These are phyloP conservation scores for Hemileia vastatrix DNA, from an alignment of 1,284 basidiomycete genomes.

Conservation along the genomic window DNA sequence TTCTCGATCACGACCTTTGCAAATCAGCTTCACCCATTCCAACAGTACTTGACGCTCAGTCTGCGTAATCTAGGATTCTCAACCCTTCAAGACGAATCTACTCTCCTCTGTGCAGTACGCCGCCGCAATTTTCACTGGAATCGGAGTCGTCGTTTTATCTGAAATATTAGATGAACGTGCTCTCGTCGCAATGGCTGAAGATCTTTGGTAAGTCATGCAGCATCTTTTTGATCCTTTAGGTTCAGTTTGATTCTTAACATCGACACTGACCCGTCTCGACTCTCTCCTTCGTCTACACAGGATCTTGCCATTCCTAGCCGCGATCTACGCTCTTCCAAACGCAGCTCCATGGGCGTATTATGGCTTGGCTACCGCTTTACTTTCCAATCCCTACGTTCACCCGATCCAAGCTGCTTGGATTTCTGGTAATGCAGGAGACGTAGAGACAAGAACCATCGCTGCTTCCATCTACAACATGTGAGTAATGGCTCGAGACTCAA, in stretches of 20 bases:
- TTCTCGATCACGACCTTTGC: background rate
- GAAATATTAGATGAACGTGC: constrained; percentile 17
- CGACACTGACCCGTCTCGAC: no score
- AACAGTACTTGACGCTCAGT: constrained; percentile 55
- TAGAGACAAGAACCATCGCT: constrained; percentile 21
- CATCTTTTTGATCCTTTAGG: no score
- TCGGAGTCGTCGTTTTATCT: constrained; percentile 19
- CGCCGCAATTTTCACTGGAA: constrained; percentile 10
- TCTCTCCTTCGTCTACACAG: no score
- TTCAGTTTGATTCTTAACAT: no score
- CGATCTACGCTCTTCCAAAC: constrained; percentile 10
- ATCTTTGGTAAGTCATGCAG: constrained; percentile 15
- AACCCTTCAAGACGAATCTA: constrained; percentile 56
- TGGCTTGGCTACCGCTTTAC: constrained; percentile 18
- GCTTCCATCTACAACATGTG: constrained; percentile 10
- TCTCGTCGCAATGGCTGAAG: constrained; percentile 8
- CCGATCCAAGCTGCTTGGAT: constrained; percentile 23
- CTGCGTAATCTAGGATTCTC: constrained; percentile 56
- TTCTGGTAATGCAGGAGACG: constrained; percentile 12
- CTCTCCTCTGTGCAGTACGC: constrained; percentile 42
- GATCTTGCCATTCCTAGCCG: constrained; percentile 7
- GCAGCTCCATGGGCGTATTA: constrained; percentile 23
- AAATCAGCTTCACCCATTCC: constrained; percentile 46
- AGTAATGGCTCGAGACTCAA: background rate
- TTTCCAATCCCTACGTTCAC: constrained; percentile 24